Conservation (phyloP, 139 green algal species). For the Auxenochlorella pyrenoidosa region DNA sequence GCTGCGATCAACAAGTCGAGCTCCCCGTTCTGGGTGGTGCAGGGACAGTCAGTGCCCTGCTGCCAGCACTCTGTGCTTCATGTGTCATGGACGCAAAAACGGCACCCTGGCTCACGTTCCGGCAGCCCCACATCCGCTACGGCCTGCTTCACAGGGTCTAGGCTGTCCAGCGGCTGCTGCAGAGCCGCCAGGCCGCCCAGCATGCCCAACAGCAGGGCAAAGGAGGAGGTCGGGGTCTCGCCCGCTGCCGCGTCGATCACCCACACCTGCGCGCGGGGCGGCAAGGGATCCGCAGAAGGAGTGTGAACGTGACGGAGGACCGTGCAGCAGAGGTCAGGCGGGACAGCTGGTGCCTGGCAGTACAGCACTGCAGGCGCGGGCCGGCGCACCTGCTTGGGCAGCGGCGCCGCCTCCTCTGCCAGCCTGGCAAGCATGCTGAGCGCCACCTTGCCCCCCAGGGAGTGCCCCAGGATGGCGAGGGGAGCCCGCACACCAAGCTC, state of each 20-base stretch:
- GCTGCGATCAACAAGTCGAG: too few species aligned
- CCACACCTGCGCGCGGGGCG: background rate
- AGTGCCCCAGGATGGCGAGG: background rate
- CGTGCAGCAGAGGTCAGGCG: too few species aligned
- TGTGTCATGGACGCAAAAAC: too few species aligned
- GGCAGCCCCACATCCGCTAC: background rate
- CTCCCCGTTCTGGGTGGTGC: too few species aligned
- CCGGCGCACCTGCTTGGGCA: background rate
- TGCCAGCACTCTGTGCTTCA: too few species aligned
- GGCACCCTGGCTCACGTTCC: background rate
- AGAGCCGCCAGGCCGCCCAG: background rate
- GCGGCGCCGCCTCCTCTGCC: background rate
- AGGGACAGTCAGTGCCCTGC: too few species aligned
- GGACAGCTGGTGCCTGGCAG: too few species aligned
- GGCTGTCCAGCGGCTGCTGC: background rate
- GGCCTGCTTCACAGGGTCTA: background rate
- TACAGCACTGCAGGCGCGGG: background rate
- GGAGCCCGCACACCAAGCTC: background rate
- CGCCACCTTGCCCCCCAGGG: background rate
- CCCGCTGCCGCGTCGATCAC: background rate
- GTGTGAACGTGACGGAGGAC: too few species aligned
- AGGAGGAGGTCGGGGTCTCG: background rate
- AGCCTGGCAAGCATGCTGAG: background rate
- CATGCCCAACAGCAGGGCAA: background rate
- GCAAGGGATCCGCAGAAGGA: too few species aligned